Evolutionary conservation across 306 rosid genomes (phyloP), one percentile per base, ranked within the genome.

Genomic region (Cicer judaicum): DNA sequence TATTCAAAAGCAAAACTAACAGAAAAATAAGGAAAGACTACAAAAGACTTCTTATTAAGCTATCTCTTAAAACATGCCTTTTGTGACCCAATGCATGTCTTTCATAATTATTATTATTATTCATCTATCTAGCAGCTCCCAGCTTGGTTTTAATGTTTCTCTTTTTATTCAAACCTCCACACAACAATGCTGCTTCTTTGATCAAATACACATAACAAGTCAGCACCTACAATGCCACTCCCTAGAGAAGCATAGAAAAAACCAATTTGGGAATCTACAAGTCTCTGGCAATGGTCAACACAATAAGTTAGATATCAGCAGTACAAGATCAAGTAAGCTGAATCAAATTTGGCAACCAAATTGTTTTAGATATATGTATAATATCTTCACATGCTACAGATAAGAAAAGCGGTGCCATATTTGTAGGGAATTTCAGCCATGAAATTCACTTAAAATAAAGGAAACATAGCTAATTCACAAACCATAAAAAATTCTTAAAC

Each of bases 1-100:
- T 54, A 57, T 10, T 65, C 40, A 39, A 72, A 79, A 73, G 73
- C 18, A 56, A 19, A 44, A 73, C n/a, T 44, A 29, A 69, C 77
- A 64, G 10, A 34, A 10, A 13, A 59, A 39, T 24, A 40, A 48
- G 46, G 39, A 79, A 73, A 39, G 43, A 64, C 46, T 59, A 6
- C 40, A 8, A 56, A 53, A n/a, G 12, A 52, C 70, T 47, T 41
- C 29, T 64, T 76, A 54, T 54, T 75, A 29, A 38, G 48, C 41
- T 29, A 50, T 50, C 53, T 42, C 50, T 38, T 15, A 53, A 53
- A 63, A 15, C 50, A 16, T 49, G 16, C 11, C 36, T 70, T 50
- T 38, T 44, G 19, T 24, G 48, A 74, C 56, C 44, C 29, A 18
- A 75, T 75, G 60, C 6, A 39, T 19, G 49, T 29, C 59, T 19